Evolutionary conservation across 2,329 filamentous ascomycete species (phyloP).

Genomic region (Penicillium olsonii): DNA sequence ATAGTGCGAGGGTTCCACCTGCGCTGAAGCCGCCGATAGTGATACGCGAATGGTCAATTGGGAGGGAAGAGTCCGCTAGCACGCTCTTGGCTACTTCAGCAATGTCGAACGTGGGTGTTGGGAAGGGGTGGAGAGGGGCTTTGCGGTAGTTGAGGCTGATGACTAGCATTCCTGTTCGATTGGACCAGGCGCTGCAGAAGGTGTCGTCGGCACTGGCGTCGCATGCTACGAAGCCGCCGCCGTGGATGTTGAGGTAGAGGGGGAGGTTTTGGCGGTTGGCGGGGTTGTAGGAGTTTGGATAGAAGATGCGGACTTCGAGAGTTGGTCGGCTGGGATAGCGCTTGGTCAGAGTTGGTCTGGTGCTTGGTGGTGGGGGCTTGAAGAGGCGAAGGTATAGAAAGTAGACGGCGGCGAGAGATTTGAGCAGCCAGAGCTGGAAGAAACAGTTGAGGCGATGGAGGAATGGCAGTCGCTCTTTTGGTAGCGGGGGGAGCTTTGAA

Average conservation of each 20-base stretch:
- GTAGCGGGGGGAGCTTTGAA: no score
- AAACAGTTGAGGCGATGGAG: constrained; percentile 22
- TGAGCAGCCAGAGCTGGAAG: constrained; percentile 23
- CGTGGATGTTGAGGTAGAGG: constrained; percentile 54
- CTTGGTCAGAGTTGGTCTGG: background rate
- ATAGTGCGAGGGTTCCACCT: constrained; percentile 52
- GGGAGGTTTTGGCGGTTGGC: constrained; percentile 31
- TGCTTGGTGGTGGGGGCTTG: background rate
- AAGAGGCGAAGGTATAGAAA: constrained; percentile 14
- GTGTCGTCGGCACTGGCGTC: constrained; percentile 48
- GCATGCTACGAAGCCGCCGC: constrained; percentile 44
- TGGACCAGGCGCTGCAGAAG: constrained; percentile 50
- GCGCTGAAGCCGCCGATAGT: constrained; percentile 54
- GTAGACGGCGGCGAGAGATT: constrained; percentile 11
- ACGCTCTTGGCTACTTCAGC: constrained; percentile 46
- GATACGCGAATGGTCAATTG: constrained; percentile 47
- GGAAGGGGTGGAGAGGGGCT: constrained; percentile 48
- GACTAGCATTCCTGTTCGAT: constrained; percentile 45
- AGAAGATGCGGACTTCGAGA: background rate
- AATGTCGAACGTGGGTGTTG: constrained; percentile 48
- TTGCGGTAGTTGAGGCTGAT: constrained; percentile 54
- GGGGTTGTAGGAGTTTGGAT: constrained; percentile 18
- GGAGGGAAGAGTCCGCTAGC: constrained; percentile 47
- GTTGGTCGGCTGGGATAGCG: background rate
- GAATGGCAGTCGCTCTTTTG: constrained; percentile 17